phyloP scores from a whole-genome alignment of 1,284 basidiomycete species.

The Taiwanofungus camphoratus region DNA sequence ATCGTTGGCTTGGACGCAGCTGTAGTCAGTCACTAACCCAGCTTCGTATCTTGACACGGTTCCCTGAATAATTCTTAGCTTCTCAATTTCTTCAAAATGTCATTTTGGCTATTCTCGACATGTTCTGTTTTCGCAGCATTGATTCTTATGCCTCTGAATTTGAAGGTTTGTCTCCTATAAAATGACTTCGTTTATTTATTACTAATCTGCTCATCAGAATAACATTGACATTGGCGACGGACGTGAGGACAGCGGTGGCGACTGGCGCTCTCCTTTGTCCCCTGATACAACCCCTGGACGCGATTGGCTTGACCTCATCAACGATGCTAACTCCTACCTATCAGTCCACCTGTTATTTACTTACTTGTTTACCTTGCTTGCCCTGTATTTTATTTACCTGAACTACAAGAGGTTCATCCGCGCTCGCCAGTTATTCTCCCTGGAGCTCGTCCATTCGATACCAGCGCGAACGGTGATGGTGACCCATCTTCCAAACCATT shows the following conservation, averaged over 20 bases:
- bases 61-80: conserved; percentile 44
- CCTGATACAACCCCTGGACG: conserved; percentile 30
- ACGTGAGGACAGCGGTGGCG: conserved; percentile 33
- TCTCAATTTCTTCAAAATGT: conserved; percentile 93
- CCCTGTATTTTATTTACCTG: conserved; percentile 81
- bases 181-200: not conserved
- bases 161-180: conserved; percentile 50
- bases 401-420: conserved; percentile 89
- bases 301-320: conserved; percentile 82
- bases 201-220: conserved; percentile 43
- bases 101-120: conserved; percentile 85
- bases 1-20: conserved; percentile 96
- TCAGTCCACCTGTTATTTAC: conserved; percentile 89
- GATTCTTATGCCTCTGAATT: conserved; percentile 88
- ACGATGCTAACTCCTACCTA: conserved; percentile 81
- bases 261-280: conserved; percentile 18
- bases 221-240: conserved; percentile 67
- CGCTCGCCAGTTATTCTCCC: conserved; percentile 88
- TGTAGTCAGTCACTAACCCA: conserved; percentile 51
- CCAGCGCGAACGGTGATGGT: conserved; percentile 91
- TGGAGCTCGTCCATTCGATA: conserved; percentile 92
- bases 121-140: conserved; percentile 76
- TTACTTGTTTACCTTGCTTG: conserved; percentile 85
- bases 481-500: conserved; percentile 74
- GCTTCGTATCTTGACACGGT: conserved; percentile 1